These are phyloP conservation scores for Porcisia deanei DNA, from an alignment of 208 protist genomes.

Conservation along the genomic window DNA sequence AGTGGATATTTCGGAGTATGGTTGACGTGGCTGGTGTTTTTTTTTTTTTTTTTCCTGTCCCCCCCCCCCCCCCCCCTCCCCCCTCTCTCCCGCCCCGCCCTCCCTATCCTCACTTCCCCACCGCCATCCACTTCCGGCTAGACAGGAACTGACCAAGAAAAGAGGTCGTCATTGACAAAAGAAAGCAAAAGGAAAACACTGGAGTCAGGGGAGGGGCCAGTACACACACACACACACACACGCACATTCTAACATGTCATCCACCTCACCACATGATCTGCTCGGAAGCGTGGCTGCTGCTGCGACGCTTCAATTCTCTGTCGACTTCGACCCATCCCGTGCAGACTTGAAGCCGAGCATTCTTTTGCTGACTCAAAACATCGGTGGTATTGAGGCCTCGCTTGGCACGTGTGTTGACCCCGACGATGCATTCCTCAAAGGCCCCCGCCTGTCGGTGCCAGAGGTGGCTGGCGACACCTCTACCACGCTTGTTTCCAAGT, in stretches of 20 bases:
- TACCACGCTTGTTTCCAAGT: slow-evolving; percentile 4
- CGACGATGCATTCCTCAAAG: background rate
- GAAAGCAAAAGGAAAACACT: background rate
- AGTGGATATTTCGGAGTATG: no score
- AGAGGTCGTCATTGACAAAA: background rate
- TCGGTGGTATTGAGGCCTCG: slow-evolving; percentile 59
- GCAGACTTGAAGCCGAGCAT: slow-evolving; percentile 43
- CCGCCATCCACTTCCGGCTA: no score
- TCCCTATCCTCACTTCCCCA: no score
- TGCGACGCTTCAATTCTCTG: slow-evolving; percentile 24
- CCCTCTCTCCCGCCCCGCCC: no score
- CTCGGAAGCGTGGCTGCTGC: slow-evolving; percentile 4
- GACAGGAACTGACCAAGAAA: no score
- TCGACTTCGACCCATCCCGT: slow-evolving; percentile 22
- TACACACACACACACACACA: no score
- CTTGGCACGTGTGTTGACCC: background rate
- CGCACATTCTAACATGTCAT: background rate
- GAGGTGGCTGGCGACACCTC: background rate
- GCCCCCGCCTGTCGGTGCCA: background rate
- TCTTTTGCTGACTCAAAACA: slow-evolving; percentile 77
- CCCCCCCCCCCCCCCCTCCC: no score
- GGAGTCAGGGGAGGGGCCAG: background rate
- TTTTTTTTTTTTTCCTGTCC: no score
- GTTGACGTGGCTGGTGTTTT: no score
- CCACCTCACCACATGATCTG: background rate